Percentiles rank a stretch among this genome's conserved stretches.
Conservation (phyloP, 306 rosid species). For the Gastrolobium bilobum region DNA sequence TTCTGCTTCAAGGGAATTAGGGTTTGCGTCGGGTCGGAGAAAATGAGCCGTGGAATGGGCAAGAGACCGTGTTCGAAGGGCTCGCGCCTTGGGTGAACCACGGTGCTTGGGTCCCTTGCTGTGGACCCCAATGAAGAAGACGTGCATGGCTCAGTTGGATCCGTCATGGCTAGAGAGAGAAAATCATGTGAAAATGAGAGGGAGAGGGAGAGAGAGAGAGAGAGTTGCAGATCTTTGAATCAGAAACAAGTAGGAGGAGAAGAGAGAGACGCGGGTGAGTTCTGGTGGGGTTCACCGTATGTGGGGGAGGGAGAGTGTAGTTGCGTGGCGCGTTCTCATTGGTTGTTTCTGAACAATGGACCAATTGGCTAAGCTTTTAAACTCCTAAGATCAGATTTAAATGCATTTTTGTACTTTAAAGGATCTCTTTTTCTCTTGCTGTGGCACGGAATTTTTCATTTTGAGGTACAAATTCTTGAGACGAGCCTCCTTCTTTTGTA, state of each 20-base stretch:
- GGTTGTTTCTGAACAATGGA: not conserved
- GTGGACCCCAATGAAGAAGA: conserved; percentile 57
- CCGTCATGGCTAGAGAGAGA: conserved; percentile 71
- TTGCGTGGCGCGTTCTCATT: conserved; percentile 44
- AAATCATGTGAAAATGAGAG: conserved; percentile 18
- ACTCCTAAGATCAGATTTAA: not conserved
- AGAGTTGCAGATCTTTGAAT: conserved; percentile 61
- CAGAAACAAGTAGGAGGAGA: conserved; percentile 23
- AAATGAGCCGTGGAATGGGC: conserved; percentile 83
- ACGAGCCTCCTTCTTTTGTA: not conserved
- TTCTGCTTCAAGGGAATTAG: conserved; percentile 84
- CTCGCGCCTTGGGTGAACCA: conserved; percentile 88
- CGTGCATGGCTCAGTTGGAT: conserved; percentile 67
- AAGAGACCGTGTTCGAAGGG: conserved; percentile 96
- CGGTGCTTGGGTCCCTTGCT: conserved; percentile 58
- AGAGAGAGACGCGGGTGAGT: conserved; percentile 45
- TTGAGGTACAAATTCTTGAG: not conserved
- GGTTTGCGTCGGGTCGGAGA: conserved; percentile 97
- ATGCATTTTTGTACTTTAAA: not conserved
- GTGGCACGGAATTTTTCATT: conserved; percentile 45
- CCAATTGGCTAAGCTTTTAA: conserved; percentile 13
- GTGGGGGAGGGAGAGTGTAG: not conserved
- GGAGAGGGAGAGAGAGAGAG: not conserved
- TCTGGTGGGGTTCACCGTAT: conserved; percentile 47
- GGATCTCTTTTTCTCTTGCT: not conserved